A percentile compares a stretch with the other conserved stretches of the same genome.
These are phyloP conservation scores for Saccharomycopsis oosterbeekiorum DNA, from an alignment of 805 yeast genomes.

Conservation along the genomic window DNA sequence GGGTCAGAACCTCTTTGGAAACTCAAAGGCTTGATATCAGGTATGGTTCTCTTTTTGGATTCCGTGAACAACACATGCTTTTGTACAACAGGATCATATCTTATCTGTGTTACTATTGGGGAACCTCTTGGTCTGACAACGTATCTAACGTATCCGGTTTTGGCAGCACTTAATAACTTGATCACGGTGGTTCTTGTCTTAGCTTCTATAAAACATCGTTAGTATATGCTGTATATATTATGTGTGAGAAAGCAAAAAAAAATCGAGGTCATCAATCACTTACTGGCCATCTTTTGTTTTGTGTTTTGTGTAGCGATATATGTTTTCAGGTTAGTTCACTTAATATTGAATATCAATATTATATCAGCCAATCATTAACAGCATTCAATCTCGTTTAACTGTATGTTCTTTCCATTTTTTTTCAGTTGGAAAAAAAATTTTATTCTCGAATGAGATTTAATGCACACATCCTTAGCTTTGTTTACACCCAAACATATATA, in stretches of 20 bases:
- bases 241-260: too few species aligned
- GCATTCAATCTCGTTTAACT: neutral
- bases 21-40: conserved; percentile 39
- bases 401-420: neutral
- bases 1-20: conserved; percentile 30
- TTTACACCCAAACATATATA: neutral
- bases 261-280: neutral
- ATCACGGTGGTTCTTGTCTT: conserved; percentile 76
- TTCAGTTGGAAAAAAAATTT: neutral
- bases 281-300: neutral
- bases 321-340: too few species aligned
- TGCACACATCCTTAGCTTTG: too few species aligned
- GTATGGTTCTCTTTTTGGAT: conserved; percentile 74
- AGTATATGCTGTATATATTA: neutral
- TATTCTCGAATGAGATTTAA: too few species aligned
- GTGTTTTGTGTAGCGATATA: neutral
- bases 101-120: conserved; percentile 66
- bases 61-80: conserved; percentile 90
- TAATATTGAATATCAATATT: too few species aligned
- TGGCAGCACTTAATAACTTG: conserved; percentile 79
- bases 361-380: neutral
- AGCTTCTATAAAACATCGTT: conserved; percentile 5
- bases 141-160: conserved; percentile 80
- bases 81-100: conserved; percentile 77
- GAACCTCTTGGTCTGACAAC: conserved; percentile 75